Base-by-base conservation (phyloP, 78 protist species). In the Emiliania huxleyi region DNA sequence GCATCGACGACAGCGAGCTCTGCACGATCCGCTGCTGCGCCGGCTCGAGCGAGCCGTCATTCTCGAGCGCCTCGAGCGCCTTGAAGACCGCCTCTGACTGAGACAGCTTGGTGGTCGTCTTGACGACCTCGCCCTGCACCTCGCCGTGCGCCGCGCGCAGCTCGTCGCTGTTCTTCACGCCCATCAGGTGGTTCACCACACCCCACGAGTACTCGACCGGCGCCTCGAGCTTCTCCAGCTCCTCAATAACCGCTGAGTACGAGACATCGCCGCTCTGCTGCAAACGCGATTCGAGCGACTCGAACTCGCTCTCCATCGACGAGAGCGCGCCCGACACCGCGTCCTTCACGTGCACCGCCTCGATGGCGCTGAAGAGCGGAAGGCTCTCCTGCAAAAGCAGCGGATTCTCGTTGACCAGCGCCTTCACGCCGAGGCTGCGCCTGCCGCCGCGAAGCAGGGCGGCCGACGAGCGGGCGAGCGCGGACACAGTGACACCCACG, bases 111-210 rank as follows among this genome's bases (percentile, higher is more conserved):
- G 92, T 29, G 40, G 23, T 33, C 29, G 6, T 12, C 81, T 40
- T 22, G 23, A 90, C 52, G 38, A 90, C 81, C 79, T 12, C 0
- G 15, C 48, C 84, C 83, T 90, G 92, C 92, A 43, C 21, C 29
- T 40, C 42, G 49, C 1, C 3, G 81, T 69, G 37, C 56, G 81
- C 92, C 43, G 22, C 42, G 18, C 92, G 77, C n/a, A 90, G 92
- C 77, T 6, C 92, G 84, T 52, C 84, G 37, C 15, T 0, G 56
- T 62, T 43, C 35, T 15, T 42, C n/a, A 90, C 92, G 33, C 69
- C 46, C 77, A 29, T 52, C 42, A 90, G 92, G 23, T 90, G 92
- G 92, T 26, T 18, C 23, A 90, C 92, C 29, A 43, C 81, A 11
- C 84, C 81, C 49, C 75, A 87, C 26, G 73, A 1, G n/a, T 49